Evolutionary conservation across 2,329 filamentous ascomycete genomes (phyloP), one percentile per base, ranked within the genome.

Genomic region (Tolypocladium guangdongense): DNA sequence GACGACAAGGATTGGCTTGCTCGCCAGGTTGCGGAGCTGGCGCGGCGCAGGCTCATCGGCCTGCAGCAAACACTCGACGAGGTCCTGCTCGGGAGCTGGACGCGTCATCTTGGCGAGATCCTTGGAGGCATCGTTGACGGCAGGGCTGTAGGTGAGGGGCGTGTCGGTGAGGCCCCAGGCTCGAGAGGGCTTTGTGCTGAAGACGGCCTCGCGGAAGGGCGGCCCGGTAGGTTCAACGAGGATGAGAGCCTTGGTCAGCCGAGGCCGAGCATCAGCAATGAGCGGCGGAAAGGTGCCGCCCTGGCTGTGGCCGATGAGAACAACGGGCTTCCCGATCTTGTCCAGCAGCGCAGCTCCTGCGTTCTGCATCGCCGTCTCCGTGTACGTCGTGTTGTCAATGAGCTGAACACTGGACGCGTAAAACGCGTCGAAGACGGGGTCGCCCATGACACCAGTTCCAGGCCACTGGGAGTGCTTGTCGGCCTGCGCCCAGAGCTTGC

Each of bases 151-250:
- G 0, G 69, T 71, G 14, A 82, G 54, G 0, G 75, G 72, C 22
- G 75, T 69, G 43, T 76, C 69, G 7, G 76, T 71, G 6, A 81
- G 56, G 1, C 77, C 78, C 60, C 69, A 81, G 0, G 66, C 59
- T 1, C 70, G 63, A 3, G 66, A 63, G 1, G 67, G 57, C 0
- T 58, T 60, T 20, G 61, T 67, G n/a, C 63, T 67, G 33, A 74
- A 68, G 33, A 70, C 62, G 12, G 64, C 66, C 16, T 77, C 71
- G 24, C 58, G 64, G 58, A 78, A 79, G 0, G 74, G 75, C 11
- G 76, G 75, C 0, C 75, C 75, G 0, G 64, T 66, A 3, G 75
- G 74, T 59, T 79, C 76, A 2, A 79, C 57, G 1, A 70, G 62
- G 1, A 78, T 60, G 3, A 78, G 63, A 0, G 65, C 70, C 43